Conservation (phyloP, 352 stramenopile genomes). For the Phytophthora foliorum region DNA sequence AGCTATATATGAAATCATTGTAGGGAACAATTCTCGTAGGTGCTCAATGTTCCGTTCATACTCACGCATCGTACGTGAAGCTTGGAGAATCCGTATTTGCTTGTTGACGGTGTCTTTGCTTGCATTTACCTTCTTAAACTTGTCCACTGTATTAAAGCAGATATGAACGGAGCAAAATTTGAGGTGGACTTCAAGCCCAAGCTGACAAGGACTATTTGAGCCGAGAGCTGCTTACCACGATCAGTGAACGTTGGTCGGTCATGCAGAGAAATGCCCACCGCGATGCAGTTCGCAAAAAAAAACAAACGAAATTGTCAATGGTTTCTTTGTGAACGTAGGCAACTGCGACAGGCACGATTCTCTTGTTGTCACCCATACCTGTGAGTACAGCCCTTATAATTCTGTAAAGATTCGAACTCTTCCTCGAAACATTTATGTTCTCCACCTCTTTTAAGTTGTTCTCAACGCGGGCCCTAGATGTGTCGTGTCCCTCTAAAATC, state of each 20-base stretch:
- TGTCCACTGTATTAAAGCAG: constrained; percentile 14
- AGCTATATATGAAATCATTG: not conserved
- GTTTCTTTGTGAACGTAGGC: not conserved
- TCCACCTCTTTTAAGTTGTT: not conserved
- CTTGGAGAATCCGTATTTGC: not conserved
- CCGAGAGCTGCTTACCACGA: not conserved
- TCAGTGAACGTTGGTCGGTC: not conserved
- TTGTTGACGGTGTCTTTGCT: not conserved
- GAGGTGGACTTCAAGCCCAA: not conserved
- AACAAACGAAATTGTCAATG: not conserved
- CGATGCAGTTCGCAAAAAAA: not conserved
- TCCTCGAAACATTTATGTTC: not conserved
- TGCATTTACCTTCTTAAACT: constrained; percentile 5
- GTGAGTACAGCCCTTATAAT: not conserved
- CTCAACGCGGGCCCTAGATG: not conserved
- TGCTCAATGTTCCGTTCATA: not conserved
- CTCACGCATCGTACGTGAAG: not conserved
- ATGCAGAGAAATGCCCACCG: not conserved
- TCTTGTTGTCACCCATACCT: not conserved
- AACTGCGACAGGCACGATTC: not conserved
- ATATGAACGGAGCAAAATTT: not conserved
- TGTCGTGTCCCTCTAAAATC: not conserved
- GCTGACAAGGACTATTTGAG: not conserved
- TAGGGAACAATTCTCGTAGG: not conserved
- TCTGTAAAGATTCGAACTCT: not conserved